Evolutionary conservation across 108 stramenopile species (phyloP), one percentile per base, ranked within the genome.

Genomic region (Nitzschia sp.): DNA sequence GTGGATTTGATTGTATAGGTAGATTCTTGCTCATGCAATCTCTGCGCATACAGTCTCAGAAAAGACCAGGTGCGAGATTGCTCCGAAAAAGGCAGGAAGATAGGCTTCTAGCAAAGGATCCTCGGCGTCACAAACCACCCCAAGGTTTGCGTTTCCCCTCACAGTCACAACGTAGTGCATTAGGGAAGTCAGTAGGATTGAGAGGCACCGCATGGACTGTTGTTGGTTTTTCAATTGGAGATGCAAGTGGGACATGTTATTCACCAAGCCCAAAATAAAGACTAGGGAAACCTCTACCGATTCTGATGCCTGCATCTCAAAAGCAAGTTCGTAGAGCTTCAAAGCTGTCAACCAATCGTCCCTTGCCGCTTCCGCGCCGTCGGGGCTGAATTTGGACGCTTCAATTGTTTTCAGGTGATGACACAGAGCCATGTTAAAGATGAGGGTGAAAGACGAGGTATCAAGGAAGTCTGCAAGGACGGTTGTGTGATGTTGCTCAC

Each of bases 251-350:
- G 38, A 11, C 57, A 58, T 58, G 38, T 58, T 58, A 34, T 58
- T 58, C 57, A 58, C 1, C 57, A 58, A 6, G 5, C 38, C 57
- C 10, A 25, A 58, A 39, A 40, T 1, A 26, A 38, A 40, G 1
- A 58, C 24, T 2, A 58, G 38, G 34, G 57, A 6, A 2, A 58
- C 57, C 14, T 58, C 38, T 2, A 39, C 26, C 6, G 10, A 10
- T 37, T 58, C 57, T 1, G 15, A 0, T 2, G 12, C 15, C 3
- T 41, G 57, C 12, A 58, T 39, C 19, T 58, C 38, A 26, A 38
- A 58, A 2, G 57, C 57, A 58, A 58, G 57, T 41, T 37, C 15
- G 39, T 58, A 58, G 11, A 58, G 57, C 39, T 41, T 37, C 38
- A 58, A 41, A 1, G 57, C 57, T 12, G 21, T 54, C 12, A 12